These are phyloP conservation scores for Ceratocystis harringtonii DNA, from an alignment of 2,329 filamentous ascomycete genomes.

Conservation along the genomic window DNA sequence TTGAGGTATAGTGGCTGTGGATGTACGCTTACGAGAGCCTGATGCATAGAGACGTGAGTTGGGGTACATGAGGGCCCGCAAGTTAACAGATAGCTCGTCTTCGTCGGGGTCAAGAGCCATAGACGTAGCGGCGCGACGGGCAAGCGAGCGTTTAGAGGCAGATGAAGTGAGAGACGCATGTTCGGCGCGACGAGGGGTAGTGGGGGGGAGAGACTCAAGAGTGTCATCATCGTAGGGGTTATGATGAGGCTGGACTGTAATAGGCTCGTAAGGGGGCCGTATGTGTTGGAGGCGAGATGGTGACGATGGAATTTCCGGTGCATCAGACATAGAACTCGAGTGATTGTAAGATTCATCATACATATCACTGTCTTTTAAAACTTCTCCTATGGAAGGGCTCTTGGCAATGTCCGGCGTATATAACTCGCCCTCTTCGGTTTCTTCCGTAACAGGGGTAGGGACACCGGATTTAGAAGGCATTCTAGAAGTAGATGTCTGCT, in stretches of 20 bases:
- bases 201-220: not conserved
- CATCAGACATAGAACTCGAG: not conserved
- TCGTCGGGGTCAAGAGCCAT: conserved; percentile 26
- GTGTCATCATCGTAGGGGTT: not conserved
- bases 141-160: conserved; percentile 22
- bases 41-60: not conserved
- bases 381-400: not conserved
- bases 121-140: conserved; percentile 29
- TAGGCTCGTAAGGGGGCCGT: not conserved
- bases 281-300: not conserved
- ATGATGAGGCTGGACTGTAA: not conserved
- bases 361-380: no score
- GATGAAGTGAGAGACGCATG: conserved; percentile 24
- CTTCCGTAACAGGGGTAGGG: not conserved
- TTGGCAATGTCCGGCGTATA: not conserved
- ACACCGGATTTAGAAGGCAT: not conserved
- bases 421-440: not conserved
- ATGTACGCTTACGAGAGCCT: not conserved
- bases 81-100: conserved; percentile 28
- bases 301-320: not conserved
- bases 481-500: not conserved
- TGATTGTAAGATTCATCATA: not conserved
- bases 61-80: conserved; percentile 14
- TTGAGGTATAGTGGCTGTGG: not conserved
- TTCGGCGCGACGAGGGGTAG: conserved; percentile 22